Evolutionary conservation across 768 basidiomycete genomes (phyloP).

Genomic region (Mrakia hoshinonis): DNA sequence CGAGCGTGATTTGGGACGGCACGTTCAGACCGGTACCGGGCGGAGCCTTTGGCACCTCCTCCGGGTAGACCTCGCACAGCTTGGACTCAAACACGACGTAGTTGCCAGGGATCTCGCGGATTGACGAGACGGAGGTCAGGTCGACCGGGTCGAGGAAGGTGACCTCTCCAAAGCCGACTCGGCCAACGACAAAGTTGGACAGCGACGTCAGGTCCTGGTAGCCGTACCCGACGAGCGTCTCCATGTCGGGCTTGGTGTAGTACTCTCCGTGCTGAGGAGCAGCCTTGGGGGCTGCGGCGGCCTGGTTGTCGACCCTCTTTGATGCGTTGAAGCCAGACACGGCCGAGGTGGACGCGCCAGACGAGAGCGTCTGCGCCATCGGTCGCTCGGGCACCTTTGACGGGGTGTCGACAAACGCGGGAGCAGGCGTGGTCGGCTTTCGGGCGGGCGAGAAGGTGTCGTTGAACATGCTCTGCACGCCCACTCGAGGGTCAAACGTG

Average conservation of each 20-base stretch:
- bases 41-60: slow-evolving; percentile 75
- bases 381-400: slow-evolving; percentile 3
- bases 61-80: slow-evolving; percentile 79
- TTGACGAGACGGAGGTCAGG: slow-evolving; percentile 69
- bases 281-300: slow-evolving; percentile 31
- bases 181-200: slow-evolving; percentile 71
- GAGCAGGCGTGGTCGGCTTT: background rate
- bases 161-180: slow-evolving; percentile 85
- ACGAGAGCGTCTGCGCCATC: slow-evolving; percentile 18
- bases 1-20: slow-evolving; percentile 63
- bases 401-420: background rate
- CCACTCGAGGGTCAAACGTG: slow-evolving; percentile 17
- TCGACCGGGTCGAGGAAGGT: slow-evolving; percentile 68
- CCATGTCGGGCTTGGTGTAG: slow-evolving; percentile 73
- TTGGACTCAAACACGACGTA: slow-evolving; percentile 81
- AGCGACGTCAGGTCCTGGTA: slow-evolving; percentile 67
- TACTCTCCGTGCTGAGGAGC: slow-evolving; percentile 74
- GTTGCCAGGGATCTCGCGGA: slow-evolving; percentile 75
- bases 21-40: slow-evolving; percentile 84
- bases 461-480: slow-evolving; percentile 17
- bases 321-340: background rate
- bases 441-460: slow-evolving; percentile 19
- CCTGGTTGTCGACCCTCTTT: slow-evolving; percentile 40
- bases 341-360: slow-evolving; percentile 12
- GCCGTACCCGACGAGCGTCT: slow-evolving; percentile 59